These are phyloP conservation scores for Boletus subparvulus DNA, from an alignment of 768 basidiomycete species.

Conservation along the genomic window DNA sequence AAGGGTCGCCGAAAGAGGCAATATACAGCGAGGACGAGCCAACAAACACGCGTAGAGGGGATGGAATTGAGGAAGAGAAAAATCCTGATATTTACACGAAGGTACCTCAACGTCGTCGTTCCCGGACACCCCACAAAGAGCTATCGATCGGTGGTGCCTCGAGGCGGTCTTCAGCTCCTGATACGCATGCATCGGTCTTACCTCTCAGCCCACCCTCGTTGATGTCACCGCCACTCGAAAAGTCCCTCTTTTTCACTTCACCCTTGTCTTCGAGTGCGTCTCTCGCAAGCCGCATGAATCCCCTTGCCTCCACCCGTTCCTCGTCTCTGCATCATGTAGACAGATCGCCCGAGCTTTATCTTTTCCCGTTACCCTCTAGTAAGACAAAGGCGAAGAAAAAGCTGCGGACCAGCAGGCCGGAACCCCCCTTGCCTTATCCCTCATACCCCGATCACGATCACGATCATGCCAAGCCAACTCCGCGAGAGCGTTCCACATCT, in stretches of 20 bases:
- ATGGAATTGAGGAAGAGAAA: not conserved
- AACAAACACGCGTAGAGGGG: not conserved
- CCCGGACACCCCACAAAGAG: slow-evolving; percentile 1
- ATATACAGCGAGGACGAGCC: not conserved
- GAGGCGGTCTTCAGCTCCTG: slow-evolving; percentile 17
- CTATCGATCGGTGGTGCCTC: not conserved
- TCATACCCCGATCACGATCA: slow-evolving; percentile 17
- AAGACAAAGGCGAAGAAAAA: slow-evolving; percentile 6
- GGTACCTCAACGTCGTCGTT: slow-evolving; percentile 16
- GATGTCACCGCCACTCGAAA: slow-evolving; percentile 56
- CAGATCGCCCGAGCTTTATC: slow-evolving; percentile 13
- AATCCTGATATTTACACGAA: slow-evolving; percentile 14
- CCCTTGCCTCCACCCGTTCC: not conserved
- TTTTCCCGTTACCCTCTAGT: slow-evolving; percentile 21
- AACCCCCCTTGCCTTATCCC: slow-evolving; percentile 24
- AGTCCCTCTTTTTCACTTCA: slow-evolving; percentile 52
- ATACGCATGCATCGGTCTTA: slow-evolving; percentile 41
- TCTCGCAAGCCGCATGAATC: slow-evolving; percentile 7
- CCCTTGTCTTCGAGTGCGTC: slow-evolving; percentile 17
- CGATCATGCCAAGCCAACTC: not conserved
- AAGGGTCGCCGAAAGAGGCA: not conserved
- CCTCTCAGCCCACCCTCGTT: slow-evolving; percentile 58
- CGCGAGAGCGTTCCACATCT: not conserved
- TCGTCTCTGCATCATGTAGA: not conserved
- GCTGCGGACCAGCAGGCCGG: slow-evolving; percentile 2